Base-by-base conservation (phyloP, 441 rosid species). In the Melastoma candidum region DNA sequence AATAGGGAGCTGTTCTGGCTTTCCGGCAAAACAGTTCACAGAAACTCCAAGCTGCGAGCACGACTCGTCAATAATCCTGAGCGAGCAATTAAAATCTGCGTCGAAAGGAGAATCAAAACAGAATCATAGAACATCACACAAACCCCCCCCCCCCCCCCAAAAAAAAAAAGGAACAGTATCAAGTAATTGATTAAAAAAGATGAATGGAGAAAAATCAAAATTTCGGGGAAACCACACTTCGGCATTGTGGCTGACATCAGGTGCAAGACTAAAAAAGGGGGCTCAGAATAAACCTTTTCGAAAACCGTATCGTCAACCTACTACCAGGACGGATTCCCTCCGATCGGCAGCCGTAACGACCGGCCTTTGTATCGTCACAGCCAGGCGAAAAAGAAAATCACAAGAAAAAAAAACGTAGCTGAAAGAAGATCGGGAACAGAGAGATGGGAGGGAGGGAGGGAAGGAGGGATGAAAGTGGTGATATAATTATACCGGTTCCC, bases 281-380 rank as follows among this genome's bases (percentile, higher is more conserved):
- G 76, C 80, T 81, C 84, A 78, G 87, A 59, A 53, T 47, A 53
- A 8, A 72, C 62, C 83, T 78, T 77, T 74, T 2, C 17, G 5
- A 4, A 66, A 45, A 36, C 26, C 36, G 29, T 43, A 11, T 77
- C 74, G 70, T 77, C 86, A 78, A 46, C 49, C 78, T 75, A 74
- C 77, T 59, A 68, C 80, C 76, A 17, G 56, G 43, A 60, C 44
- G 49, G 50, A 24, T 4, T 26, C 3, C 17, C 22, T 41, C 13
- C 7, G 53, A 17, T 78, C 53, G 50, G 85, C 81, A 77, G 81
- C 74, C 64, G 80, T 80, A 71, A 72, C 83, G 58, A 77, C 85
- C 83, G 83, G 81, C 85, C 77, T 77, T 74, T 52, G 60, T 26
- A 60, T 78, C 84, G 70, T 76, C 82, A 81, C 53, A 1, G 77